A percentile compares a stretch with the other conserved stretches of the same genome.
phyloP scores from a whole-genome alignment of 768 basidiomycete species.

The Guyanaporus albipodus region DNA sequence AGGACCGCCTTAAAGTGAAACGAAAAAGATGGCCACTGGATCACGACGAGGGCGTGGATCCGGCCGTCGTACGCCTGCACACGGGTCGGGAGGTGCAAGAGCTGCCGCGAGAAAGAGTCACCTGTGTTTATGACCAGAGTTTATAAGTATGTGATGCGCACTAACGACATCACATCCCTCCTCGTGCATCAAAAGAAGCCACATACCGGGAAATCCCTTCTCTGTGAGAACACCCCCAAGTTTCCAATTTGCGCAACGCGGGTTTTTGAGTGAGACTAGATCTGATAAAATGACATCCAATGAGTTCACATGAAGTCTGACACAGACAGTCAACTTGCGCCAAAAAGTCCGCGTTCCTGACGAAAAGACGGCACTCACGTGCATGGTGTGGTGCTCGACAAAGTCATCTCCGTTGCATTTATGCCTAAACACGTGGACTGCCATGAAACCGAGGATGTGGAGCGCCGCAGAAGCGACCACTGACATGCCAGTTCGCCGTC shows the following conservation, averaged over 20 bases:
- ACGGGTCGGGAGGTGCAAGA: constrained; percentile 15
- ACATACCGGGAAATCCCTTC: constrained; percentile 21
- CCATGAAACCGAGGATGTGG: not conserved
- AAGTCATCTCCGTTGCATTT: constrained; percentile 26
- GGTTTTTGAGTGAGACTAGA: not conserved
- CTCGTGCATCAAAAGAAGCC: constrained; percentile 28
- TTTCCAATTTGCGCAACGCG: constrained; percentile 1
- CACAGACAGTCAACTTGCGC: not conserved
- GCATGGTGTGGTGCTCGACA: not conserved
- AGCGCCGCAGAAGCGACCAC: not conserved
- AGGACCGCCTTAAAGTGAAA: not conserved
- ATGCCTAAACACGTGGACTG: constrained; percentile 1
- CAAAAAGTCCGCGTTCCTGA: too few relatives aligned
- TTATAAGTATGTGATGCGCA: constrained; percentile 25
- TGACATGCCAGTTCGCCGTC: constrained; percentile 4
- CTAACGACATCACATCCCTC: constrained; percentile 10
- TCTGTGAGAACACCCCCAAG: constrained; percentile 17
- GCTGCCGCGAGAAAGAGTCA: constrained; percentile 4
- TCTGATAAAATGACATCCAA: not conserved
- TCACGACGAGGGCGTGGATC: constrained; percentile 8
- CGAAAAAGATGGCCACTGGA: not conserved
- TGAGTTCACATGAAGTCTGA: not conserved
- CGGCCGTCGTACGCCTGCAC: constrained; percentile 22
- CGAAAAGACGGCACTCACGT: too few relatives aligned
- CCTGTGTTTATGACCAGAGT: constrained; percentile 3